Conservation (phyloP, 768 basidiomycete species). For the Tubosaeta brunneosetosa region DNA sequence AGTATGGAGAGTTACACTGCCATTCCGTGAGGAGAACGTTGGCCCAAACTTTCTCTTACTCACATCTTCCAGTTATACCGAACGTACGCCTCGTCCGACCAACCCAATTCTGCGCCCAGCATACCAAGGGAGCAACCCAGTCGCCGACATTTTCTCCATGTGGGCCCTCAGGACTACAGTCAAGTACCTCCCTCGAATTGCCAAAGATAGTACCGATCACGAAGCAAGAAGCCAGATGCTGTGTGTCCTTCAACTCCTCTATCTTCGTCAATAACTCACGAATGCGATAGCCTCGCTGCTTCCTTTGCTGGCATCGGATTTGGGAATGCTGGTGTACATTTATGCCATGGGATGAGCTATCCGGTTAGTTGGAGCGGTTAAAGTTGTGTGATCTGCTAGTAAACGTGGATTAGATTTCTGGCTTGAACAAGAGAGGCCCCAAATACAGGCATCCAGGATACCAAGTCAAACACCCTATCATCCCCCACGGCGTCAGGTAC, state of each 20-base stretch:
- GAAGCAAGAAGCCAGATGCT: constrained; percentile 92
- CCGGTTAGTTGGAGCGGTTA: constrained; percentile 48
- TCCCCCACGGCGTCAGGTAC: constrained; percentile 86
- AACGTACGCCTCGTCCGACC: constrained; percentile 81
- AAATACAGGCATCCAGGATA: constrained; percentile 93
- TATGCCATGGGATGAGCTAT: constrained; percentile 88
- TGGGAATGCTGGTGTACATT: constrained; percentile 88
- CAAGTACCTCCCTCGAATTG: constrained; percentile 81
- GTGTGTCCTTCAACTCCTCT: constrained; percentile 37
- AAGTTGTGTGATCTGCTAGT: not conserved
- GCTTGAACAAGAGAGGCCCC: constrained; percentile 90
- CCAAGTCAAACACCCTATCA: constrained; percentile 77
- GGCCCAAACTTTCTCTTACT: constrained; percentile 2
- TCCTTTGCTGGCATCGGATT: constrained; percentile 96
- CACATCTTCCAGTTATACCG: constrained; percentile 60
- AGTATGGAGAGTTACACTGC: constrained; percentile 93
- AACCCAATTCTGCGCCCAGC: constrained; percentile 91
- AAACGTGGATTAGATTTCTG: constrained; percentile 61
- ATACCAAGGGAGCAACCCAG: constrained; percentile 90
- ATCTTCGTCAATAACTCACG: not conserved
- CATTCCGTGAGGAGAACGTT: constrained; percentile 60
- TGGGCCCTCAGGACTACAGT: constrained; percentile 93
- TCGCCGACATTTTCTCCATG: constrained; percentile 92
- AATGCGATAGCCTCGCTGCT: constrained; percentile 62
- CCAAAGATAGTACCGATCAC: constrained; percentile 68